Percentiles rank a stretch among this genome's conserved stretches.
Evolutionary conservation across 257 asterid genomes (phyloP).

Genomic region (Verbascum thapsus): DNA sequence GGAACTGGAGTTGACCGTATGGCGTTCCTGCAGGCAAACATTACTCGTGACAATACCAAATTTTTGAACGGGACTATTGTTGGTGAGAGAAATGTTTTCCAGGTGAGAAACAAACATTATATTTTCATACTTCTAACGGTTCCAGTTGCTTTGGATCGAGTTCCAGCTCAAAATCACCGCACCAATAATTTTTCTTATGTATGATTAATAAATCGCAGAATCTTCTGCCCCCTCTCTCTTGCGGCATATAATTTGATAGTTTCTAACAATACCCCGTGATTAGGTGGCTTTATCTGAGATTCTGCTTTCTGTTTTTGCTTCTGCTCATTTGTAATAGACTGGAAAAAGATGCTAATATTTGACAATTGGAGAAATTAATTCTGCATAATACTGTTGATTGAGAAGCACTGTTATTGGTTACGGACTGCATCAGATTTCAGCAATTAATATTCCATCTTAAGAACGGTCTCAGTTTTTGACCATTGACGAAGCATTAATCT

Average conservation of each 20-base stretch:
- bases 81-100: conserved; percentile 94
- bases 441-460: neutral
- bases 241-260: neutral
- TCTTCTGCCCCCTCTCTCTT: neutral
- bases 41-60: conserved; percentile 94
- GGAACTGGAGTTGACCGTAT: conserved; percentile 94
- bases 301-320: conserved; percentile 1
- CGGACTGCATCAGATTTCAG: neutral
- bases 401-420: too few species aligned
- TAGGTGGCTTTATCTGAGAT: conserved; percentile 5
- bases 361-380: neutral
- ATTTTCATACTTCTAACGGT: neutral
- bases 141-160: neutral
- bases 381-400: neutral
- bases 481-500: neutral
- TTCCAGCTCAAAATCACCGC: conserved; percentile 1
- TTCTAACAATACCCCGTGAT: conserved; percentile 7
- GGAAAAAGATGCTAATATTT: neutral
- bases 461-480: neutral
- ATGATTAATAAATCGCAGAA: neutral
- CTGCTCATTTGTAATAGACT: neutral
- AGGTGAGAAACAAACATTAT: conserved; percentile 53
- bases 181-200: neutral
- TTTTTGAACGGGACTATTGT: conserved; percentile 90
- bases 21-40: conserved; percentile 91